Evolutionary conservation across 2,329 filamentous ascomycete genomes (phyloP).

Genomic region (Acrodontium crateriforme): DNA sequence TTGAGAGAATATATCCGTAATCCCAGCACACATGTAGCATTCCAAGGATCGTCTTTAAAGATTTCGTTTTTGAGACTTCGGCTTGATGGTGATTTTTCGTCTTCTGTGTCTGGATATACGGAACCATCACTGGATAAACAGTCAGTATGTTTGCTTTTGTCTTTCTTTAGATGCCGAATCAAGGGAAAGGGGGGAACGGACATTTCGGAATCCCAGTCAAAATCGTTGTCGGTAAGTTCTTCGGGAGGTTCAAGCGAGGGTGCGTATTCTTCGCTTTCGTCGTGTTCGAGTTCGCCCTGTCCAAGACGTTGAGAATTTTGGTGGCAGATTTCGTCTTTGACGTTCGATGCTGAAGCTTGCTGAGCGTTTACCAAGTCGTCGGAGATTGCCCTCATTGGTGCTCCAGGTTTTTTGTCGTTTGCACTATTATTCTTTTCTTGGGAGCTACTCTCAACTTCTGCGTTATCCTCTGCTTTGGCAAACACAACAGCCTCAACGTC

Average conservation of each 20-base stretch:
- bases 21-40: conserved; percentile 47
- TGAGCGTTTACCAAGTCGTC: no score
- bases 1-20: conserved; percentile 41
- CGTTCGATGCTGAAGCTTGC: no score
- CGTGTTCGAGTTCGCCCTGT: no score
- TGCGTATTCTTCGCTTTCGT: conserved; percentile 9
- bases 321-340: no score
- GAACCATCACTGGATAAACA: conserved; percentile 9
- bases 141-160: no score
- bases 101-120: conserved; percentile 3
- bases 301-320: no score
- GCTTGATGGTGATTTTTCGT: no score
- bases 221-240: conserved; percentile 19
- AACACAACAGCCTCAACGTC: background rate
- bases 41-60: conserved; percentile 42
- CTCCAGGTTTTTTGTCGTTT: no score
- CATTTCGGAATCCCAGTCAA: conserved; percentile 21
- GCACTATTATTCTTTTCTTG: no score
- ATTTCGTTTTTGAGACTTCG: conserved; percentile 26
- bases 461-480: background rate
- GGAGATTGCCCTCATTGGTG: background rate
- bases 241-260: conserved; percentile 9
- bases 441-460: background rate
- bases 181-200: conserved; percentile 2
- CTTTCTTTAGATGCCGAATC: no score